Evolutionary conservation across 257 asterid species (phyloP).

Genomic region (Agastache rugosa): DNA sequence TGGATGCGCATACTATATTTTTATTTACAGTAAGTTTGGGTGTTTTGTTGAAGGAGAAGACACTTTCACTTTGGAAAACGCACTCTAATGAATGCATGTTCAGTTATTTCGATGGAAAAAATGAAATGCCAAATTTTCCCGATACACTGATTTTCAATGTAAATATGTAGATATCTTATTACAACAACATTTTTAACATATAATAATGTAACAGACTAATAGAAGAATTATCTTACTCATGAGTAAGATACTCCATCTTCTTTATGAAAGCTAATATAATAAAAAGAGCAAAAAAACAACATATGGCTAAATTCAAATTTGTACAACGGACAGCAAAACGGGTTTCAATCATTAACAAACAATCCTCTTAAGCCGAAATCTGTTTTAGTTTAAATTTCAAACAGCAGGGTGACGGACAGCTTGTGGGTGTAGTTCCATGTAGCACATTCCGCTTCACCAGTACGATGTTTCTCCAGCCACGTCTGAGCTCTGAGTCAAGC

Average conservation of each 20-base stretch:
- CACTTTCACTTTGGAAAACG: too few relatives aligned
- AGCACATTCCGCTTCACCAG: background rate
- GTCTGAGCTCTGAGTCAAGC: conserved; percentile 40
- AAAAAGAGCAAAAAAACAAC: background rate
- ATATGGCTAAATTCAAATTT: background rate
- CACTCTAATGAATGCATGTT: too few relatives aligned
- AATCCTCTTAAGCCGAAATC: background rate
- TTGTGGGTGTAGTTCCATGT: background rate
- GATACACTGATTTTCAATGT: too few relatives aligned
- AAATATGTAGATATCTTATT: too few relatives aligned
- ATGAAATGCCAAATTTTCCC: too few relatives aligned
- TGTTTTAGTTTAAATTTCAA: background rate
- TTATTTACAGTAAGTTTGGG: too few relatives aligned
- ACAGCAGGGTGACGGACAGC: background rate
- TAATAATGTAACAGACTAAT: too few relatives aligned
- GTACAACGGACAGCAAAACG: conserved; percentile 23
- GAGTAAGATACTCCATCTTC: too few relatives aligned
- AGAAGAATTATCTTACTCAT: too few relatives aligned
- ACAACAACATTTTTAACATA: too few relatives aligned
- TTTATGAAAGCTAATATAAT: background rate
- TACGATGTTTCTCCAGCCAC: background rate
- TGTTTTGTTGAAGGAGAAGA: too few relatives aligned
- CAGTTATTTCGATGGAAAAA: too few relatives aligned
- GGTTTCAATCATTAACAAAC: background rate
- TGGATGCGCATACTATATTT: conserved; percentile 96